Evolutionary conservation across 208 protist species (phyloP), one percentile per base, ranked within the genome.

Genomic region (Trichomonas gallinae): DNA sequence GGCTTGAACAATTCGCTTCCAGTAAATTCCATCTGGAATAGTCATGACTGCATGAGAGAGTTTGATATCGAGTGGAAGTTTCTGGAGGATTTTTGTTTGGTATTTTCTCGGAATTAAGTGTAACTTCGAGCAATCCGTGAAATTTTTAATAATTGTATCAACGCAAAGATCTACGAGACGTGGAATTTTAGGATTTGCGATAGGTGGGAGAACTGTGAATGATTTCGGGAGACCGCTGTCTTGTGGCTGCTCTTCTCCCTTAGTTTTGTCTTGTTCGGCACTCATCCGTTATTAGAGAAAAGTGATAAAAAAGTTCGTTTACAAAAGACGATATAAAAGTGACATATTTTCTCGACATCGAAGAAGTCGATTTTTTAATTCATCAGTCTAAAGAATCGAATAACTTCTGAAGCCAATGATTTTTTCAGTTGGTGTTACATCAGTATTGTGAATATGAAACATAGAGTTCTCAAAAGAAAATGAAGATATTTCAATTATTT

Each of bases 61-160:
- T 51, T 42, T 17, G 46, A 93, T 48, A 6, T 48, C 44, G 17
- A n/a, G 15, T 34, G 44, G 40, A 17, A 93, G n/a, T 34, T 48
- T 51, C 10, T 44, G 40, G 38, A 93, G 87, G 34, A 93, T 51
- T 51, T 51, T 93, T 93, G 23, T 17, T 34, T 93, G 87, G 31
- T 93, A 93, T 93, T 93, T 93, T 34, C 26, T 48, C 46, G 87
- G 87, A 51, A 93, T 51, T 40, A 48, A 44, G 36, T 93, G 44
- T 10, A 93, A 15, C 31, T 93, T 44, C 11, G 87, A 44, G 31
- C 87, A 93, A 49, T 93, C 13, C n/a, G 42, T 44, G 45, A 51
- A 93, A 51, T 93, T 93, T 42, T 93, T 51, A 21, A 93, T 93
- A 38, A 93, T 93, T 93, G 87, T 93, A 51, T 93, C 44, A 51